Evolutionary conservation across 257 asterid species (phyloP), one percentile per base, ranked within the genome.

Genomic region (Gentiana macrophylla): DNA sequence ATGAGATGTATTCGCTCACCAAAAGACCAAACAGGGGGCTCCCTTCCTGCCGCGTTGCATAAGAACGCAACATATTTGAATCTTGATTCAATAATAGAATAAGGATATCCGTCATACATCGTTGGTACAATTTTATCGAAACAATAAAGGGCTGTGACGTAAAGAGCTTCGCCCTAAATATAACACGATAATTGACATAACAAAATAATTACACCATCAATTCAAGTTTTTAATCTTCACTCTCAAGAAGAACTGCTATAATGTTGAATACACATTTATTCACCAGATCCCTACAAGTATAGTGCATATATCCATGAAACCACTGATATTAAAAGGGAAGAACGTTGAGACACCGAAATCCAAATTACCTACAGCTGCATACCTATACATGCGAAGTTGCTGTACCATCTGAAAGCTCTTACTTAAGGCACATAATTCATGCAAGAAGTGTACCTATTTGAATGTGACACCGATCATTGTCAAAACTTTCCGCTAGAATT

Each of bases 401-500:
- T 88, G 94, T 56, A 75, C 90, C 86, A 85, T 73, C 79, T 83
- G 97, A 82, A 92, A 77, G 79, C 97, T 92, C 86, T 88, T 92
- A 66, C 95, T 85, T 64, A 85, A 62, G 53, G 88, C 77, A 71
- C 95, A 88, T 61, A 92, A 92, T 81, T 92, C 98, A 13, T 84
- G 93, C 24, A 15, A 15, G 24, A 15, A 15, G 24, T 15, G 24
- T 15, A 15, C 24, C 24, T 15, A 15, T 15, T 80, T 24, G 43
- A 50, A 34, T 12, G 49, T 52, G 36, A 43, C 3, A 45, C 24
- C 24, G 49, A 36, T 50, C 6, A 53, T 35, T n/a, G 43, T 5
- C 45, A 24, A 9, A 59, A 8, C 12, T 38, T 15, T 15, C 24
- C 24, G 41, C 32, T 34, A 59, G 10, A 48, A 9, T 37, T 43